phyloP scores from a whole-genome alignment of 805 yeast genomes.

The Candida wancherniae region DNA sequence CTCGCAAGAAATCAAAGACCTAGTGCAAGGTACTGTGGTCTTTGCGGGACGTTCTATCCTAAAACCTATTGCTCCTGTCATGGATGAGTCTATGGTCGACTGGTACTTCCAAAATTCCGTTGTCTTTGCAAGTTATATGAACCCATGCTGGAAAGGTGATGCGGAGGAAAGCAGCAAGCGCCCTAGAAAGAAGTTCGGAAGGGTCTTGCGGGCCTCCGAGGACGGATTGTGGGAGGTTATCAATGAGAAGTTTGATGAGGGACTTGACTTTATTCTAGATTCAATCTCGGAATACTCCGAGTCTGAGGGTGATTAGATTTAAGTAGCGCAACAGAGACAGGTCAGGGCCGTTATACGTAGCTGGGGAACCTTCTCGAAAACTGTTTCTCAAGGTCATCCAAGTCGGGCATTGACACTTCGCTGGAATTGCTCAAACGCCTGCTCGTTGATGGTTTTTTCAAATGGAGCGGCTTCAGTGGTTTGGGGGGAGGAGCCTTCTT shows the following conservation, averaged over 20 bases:
- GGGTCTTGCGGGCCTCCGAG: constrained; percentile 69
- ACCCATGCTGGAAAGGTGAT: constrained; percentile 65
- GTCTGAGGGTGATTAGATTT: constrained; percentile 10
- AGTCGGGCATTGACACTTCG: constrained; percentile 45
- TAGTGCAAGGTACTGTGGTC: constrained; percentile 65
- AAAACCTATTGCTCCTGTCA: constrained; percentile 74
- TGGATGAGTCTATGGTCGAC: constrained; percentile 85
- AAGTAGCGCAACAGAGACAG: neutral
- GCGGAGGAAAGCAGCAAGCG: constrained; percentile 44
- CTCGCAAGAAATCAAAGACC: constrained; percentile 46
- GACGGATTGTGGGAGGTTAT: constrained; percentile 75
- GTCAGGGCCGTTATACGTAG: constrained; percentile 32
- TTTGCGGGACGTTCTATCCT: constrained; percentile 66
- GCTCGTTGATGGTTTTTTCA: constrained; percentile 27
- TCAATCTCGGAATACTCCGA: constrained; percentile 48
- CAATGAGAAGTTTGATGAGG: constrained; percentile 79
- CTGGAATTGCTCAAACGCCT: constrained; percentile 31
- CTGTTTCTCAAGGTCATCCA: constrained; percentile 55
- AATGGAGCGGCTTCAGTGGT: constrained; percentile 58
- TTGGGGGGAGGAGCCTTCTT: constrained; percentile 57
- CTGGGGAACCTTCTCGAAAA: constrained; percentile 60
- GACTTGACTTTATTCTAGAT: constrained; percentile 77
- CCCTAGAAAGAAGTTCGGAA: constrained; percentile 88
- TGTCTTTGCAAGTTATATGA: constrained; percentile 68
- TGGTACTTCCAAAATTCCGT: constrained; percentile 89